phyloP scores from a whole-genome alignment of 345 rosid genomes.

The Aquilaria malaccensis region DNA sequence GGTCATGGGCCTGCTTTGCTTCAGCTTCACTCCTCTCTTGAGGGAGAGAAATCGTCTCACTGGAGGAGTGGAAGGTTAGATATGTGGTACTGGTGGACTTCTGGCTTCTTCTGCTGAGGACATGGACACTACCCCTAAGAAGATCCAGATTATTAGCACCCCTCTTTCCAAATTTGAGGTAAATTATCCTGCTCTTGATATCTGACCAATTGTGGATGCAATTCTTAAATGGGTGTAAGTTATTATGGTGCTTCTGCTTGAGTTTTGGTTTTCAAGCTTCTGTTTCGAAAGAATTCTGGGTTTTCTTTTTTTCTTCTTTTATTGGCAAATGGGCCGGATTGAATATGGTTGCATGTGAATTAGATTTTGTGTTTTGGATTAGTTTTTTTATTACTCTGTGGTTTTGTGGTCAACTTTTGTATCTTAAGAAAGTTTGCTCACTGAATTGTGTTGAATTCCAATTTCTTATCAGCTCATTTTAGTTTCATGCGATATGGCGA shows the following conservation, averaged over 20 bases:
- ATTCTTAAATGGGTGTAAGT: neutral
- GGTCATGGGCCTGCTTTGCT: too few species aligned
- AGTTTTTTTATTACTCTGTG: neutral
- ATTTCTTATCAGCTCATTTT: too few species aligned
- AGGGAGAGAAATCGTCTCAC: neutral
- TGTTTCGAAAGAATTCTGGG: neutral
- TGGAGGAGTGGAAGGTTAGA: neutral
- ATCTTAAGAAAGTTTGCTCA: too few species aligned
- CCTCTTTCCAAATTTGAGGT: too few species aligned
- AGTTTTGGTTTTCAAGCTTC: neutral
- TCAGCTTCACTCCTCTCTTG: too few species aligned
- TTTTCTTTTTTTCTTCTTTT: conserved; percentile 7
- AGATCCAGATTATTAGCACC: too few species aligned
- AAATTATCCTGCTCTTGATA: conserved; percentile 4
- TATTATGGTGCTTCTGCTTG: neutral
- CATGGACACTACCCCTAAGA: too few species aligned
- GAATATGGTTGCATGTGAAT: conserved; percentile 6
- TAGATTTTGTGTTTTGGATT: neutral
- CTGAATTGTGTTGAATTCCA: too few species aligned
- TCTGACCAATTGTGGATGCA: neutral
- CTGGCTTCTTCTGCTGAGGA: neutral
- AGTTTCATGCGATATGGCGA: too few species aligned
- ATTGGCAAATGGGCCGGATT: neutral
- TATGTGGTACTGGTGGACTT: too few species aligned
- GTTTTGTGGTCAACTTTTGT: neutral